Evolutionary conservation across 2,329 filamentous ascomycete genomes (phyloP).

Genomic region (Trichoderma sp.): DNA sequence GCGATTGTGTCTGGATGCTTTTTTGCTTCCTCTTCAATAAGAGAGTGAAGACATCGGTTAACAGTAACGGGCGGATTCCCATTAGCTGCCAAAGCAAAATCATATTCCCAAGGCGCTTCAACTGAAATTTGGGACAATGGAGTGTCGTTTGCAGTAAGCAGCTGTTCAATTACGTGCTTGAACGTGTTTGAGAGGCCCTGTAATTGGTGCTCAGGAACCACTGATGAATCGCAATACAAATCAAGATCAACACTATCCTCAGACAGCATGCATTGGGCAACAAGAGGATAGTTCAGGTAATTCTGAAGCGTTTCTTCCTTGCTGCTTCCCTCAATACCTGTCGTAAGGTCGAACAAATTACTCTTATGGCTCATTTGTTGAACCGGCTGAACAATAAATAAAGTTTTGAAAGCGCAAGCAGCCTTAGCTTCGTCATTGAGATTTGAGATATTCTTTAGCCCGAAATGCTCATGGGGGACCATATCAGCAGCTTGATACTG

Average conservation of each 20-base stretch:
- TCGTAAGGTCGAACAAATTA: background rate
- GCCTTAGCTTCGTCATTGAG: constrained; percentile 16
- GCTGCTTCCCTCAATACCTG: background rate
- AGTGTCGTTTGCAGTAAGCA: background rate
- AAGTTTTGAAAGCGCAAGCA: constrained; percentile 5
- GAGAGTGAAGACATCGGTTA: background rate
- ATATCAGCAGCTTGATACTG: constrained; percentile 30
- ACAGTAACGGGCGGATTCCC: background rate
- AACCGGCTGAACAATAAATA: constrained; percentile 21
- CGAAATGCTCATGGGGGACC: constrained; percentile 30
- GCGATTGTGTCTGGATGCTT: background rate
- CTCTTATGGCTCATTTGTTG: background rate
- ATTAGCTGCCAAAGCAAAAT: background rate
- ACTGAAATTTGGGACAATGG: background rate
- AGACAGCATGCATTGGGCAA: background rate
- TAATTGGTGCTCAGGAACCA: constrained; percentile 1
- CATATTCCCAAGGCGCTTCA: background rate
- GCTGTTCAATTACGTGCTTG: constrained; percentile 3
- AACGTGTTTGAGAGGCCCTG: background rate
- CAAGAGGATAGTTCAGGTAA: constrained; percentile 16
- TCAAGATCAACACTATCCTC: constrained; percentile 11
- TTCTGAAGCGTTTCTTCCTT: constrained; percentile 3
- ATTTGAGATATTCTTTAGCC: constrained; percentile 33
- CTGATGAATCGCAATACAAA: background rate
- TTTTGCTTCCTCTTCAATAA: background rate